Evolutionary conservation across 2,329 filamentous ascomycete species (phyloP), one percentile per base, ranked within the genome.

Genomic region (Penicillium palitans): DNA sequence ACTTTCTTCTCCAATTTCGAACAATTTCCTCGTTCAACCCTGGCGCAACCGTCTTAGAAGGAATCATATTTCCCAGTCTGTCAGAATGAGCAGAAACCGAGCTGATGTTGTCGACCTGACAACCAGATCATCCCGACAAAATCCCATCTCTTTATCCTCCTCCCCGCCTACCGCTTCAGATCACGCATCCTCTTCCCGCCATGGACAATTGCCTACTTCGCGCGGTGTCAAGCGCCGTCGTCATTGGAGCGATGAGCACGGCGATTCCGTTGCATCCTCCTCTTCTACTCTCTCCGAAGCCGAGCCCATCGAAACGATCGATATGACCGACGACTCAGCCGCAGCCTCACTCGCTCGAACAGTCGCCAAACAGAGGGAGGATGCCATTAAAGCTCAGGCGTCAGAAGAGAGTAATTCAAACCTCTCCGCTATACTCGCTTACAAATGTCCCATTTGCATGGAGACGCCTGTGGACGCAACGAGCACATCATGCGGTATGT

Each of bases 391-490:
- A 29, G 29, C 47, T 2, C 39, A 39, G 29, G 24, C 35, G 2
- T 17, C 31, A 6, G 25, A 12, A 7, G 35, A 35, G 8, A 29
- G n/a, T 3, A 24, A 29, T 6, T 15, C 41, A 29, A 45, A 33
- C 1, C 40, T 47, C 12, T 76, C 76, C 37, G 65, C 75, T 37
- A 76, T 82, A 63, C 81, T 74, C 24, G 79, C 72, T 6, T 81
- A 81, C 68, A 83, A 77, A 60, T 88, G 85, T 68, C 84, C 86
- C 45, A 84, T 88, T 24, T 88, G 85, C 72, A 83, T 88, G 82
- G 85, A 87, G 63, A 79, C 76, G 4, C 83, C 81, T 2, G 84
- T 80, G 9, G 80, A 87, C 67, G 78, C 85, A 10, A 87, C 85
- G 2, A 82, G 79, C 3, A 87, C 85, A 3, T 72, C 79, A 24